Percentiles rank a stretch among this genome's conserved stretches.
Conservation (phyloP, 495 filamentous ascomycete genomes). For the Oidiodendron maius region DNA sequence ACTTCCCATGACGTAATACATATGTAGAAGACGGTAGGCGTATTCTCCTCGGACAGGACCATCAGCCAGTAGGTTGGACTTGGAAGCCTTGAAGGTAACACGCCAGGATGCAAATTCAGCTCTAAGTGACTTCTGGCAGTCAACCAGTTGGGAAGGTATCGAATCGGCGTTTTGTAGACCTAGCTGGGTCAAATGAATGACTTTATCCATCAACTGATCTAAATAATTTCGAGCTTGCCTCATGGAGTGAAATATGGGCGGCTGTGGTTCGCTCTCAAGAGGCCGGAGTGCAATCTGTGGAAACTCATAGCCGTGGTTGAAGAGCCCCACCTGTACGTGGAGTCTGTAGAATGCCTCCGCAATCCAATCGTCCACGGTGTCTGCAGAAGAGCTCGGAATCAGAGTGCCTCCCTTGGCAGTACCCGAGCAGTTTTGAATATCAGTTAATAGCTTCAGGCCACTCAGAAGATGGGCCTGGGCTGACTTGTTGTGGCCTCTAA, state of each 20-base stretch:
- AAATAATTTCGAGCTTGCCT: conserved; percentile 14
- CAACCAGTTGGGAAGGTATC: neutral
- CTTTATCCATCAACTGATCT: conserved; percentile 26
- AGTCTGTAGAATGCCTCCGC: conserved; percentile 31
- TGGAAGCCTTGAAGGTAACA: neutral
- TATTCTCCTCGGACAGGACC: conserved; percentile 4
- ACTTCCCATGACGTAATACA: conserved; percentile 39
- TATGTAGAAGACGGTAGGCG: conserved; percentile 27
- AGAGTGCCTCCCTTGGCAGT: conserved; percentile 6
- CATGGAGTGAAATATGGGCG: conserved; percentile 20
- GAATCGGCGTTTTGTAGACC: neutral
- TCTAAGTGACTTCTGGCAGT: neutral
- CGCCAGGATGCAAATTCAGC: conserved; percentile 1
- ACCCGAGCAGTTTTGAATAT: neutral
- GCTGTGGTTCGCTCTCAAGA: conserved; percentile 13
- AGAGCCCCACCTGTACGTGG: conserved; percentile 25
- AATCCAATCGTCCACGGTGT: conserved; percentile 32
- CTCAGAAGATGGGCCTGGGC: conserved; percentile 40
- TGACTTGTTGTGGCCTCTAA: conserved; percentile 37
- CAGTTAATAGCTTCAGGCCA: conserved; percentile 29
- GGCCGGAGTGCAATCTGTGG: conserved; percentile 19
- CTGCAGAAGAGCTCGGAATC: conserved; percentile 13
- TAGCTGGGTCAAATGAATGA: conserved; percentile 20
- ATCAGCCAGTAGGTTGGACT: neutral
- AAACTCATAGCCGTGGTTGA: conserved; percentile 2